Evolutionary conservation across 768 basidiomycete genomes (phyloP), one percentile per base, ranked within the genome.

Genomic region (Lenzites betulinus): DNA sequence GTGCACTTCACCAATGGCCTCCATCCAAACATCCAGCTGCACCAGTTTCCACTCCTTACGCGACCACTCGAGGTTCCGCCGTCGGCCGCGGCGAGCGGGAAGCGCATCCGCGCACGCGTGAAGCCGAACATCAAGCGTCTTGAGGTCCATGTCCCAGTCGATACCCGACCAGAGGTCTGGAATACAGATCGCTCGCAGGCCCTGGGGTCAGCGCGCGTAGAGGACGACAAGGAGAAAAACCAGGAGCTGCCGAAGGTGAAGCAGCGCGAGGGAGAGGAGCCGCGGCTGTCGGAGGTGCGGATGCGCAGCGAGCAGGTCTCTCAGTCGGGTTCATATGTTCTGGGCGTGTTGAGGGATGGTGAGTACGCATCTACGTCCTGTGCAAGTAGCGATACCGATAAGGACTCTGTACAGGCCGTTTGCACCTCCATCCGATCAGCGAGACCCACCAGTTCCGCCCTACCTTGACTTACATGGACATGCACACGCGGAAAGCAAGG

Each of bases 401-500:
- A 47, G 48, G 60, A 67, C 53, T 13, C 33, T 20, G 6, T 15
- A 43, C 35, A 90, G 92, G 88, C 36, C 82, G 81, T 61, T 76
- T 94, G 46, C 85, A 93, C 72, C 78, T 94, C 16, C 87, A 93
- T 69, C 90, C 91, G 39, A 83, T 94, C 68, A 81, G 75, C 62
- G 84, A 91, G 75, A 88, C 84, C 0, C 89, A 93, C 68, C 93
- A 94, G 71, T 80, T 94, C 64, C 86, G 92, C 46, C 92, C 92
- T 9, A 88, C 89, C 2, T 74, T 93, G 65, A 90, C 89, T 18
- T 91, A 94, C 74, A 78, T 94, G 62, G 93, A 94, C 70, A 73
- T 83, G 59, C 70, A 88, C 55, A 85, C 86, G 23, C 84, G 84
- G 38, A 91, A 88, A 76, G 77, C 72, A 61, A 83, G 79, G 65